phyloP scores from a whole-genome alignment of 805 yeast genomes.

The Hanseniaspora lachancei region DNA sequence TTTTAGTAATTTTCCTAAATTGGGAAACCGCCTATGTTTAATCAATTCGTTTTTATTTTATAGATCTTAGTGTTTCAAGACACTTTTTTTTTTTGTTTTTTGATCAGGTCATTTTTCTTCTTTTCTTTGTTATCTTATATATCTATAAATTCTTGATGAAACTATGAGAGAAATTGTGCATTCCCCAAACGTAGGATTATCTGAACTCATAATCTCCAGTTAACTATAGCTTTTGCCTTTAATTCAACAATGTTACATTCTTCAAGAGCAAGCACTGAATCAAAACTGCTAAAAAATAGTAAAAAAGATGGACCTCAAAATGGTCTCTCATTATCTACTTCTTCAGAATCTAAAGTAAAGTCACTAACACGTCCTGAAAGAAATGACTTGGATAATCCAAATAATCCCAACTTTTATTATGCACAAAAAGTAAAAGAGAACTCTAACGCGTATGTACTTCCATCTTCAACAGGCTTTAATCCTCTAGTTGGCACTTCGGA shows the following conservation, averaged over 20 bases:
- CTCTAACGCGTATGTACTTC: slow-evolving; percentile 35
- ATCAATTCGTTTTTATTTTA: neutral
- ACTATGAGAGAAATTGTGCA: too few species aligned
- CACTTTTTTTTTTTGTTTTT: neutral
- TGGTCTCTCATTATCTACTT: neutral
- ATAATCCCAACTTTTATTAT: slow-evolving; percentile 67
- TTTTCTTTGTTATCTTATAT: neutral
- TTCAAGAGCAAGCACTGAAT: neutral
- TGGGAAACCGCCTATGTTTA: neutral
- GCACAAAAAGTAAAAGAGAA: slow-evolving; percentile 60
- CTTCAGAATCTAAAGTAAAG: slow-evolving; percentile 19
- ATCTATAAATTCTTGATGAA: neutral
- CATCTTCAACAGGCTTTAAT: slow-evolving; percentile 3
- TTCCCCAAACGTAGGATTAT: neutral
- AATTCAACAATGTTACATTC: neutral
- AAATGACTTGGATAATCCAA: slow-evolving; percentile 45
- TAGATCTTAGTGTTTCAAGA: neutral
- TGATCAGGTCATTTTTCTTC: neutral
- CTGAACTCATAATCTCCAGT: neutral
- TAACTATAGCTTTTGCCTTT: too few species aligned
- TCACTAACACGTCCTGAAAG: slow-evolving; percentile 82
- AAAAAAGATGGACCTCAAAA: neutral
- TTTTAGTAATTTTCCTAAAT: neutral
- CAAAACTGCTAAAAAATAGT: neutral
- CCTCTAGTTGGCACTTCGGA: neutral